Evolutionary conservation across 2,329 filamentous ascomycete genomes (phyloP).

Genomic region (Bertia moriformis): DNA sequence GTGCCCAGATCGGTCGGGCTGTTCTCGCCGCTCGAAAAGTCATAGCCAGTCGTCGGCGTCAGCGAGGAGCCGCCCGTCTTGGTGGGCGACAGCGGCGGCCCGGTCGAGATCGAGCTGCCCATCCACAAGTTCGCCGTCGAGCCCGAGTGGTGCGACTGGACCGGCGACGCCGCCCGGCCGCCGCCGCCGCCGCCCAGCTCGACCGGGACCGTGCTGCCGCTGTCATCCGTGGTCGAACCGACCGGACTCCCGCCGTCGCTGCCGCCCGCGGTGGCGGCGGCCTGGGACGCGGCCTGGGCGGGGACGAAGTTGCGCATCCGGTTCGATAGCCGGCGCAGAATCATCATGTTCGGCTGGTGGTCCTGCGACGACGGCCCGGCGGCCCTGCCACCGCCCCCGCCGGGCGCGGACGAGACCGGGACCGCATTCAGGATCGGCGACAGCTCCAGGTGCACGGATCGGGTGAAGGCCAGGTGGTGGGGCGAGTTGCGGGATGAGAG

Average conservation of each 20-base stretch:
- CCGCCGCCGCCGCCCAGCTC: too few species aligned
- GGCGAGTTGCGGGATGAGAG: conserved; percentile 33
- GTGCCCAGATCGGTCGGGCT: conserved; percentile 5
- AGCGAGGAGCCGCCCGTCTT: too few species aligned
- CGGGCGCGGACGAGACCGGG: conserved; percentile 4
- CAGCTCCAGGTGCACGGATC: conserved; percentile 46
- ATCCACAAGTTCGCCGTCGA: not conserved
- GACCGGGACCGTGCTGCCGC: not conserved
- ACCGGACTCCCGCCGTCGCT: not conserved
- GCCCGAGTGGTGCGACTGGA: not conserved
- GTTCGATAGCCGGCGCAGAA: too few species aligned
- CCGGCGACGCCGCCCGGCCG: not conserved
- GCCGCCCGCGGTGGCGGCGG: not conserved
- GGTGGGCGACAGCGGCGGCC: too few species aligned
- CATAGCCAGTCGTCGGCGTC: too few species aligned
- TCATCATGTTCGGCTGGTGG: too few species aligned
- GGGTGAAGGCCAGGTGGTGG: conserved; percentile 43
- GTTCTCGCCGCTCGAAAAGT: conserved; percentile 2
- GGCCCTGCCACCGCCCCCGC: conserved; percentile 3
- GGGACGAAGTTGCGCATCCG: too few species aligned
- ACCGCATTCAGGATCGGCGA: conserved; percentile 25
- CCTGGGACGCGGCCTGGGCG: too few species aligned
- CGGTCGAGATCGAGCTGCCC: too few species aligned
- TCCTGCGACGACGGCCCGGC: too few species aligned
- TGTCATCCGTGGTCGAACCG: not conserved